Conservation (phyloP, 163 green algal genomes). For the Chlorella variabilis region DNA sequence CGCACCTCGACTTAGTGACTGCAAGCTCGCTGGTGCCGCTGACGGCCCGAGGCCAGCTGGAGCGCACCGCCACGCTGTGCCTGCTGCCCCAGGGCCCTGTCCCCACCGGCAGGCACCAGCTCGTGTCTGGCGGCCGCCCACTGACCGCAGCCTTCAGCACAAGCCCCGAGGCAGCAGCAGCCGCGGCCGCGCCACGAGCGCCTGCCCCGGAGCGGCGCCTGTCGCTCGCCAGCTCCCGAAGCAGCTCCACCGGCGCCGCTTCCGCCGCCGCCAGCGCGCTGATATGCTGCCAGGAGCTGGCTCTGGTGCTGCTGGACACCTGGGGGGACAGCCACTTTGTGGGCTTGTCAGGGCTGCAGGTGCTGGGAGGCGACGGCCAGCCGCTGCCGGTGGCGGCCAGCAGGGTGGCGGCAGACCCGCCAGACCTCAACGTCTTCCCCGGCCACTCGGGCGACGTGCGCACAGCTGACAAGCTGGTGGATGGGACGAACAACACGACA, state of each 20-base stretch:
- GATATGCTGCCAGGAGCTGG: slow-evolving; percentile 32
- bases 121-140: neutral
- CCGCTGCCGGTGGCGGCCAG: slow-evolving; percentile 14
- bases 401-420: slow-evolving; percentile 30
- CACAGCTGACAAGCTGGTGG: slow-evolving; percentile 56
- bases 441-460: slow-evolving; percentile 46
- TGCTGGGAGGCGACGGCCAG: slow-evolving; percentile 41
- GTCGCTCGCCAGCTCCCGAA: neutral
- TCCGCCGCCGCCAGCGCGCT: neutral
- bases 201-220: neutral
- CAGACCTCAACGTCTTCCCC: slow-evolving; percentile 49
- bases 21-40: neutral
- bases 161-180: neutral
- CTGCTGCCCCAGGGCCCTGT: neutral
- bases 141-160: slow-evolving; percentile 9
- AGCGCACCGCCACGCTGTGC: slow-evolving; percentile 11
- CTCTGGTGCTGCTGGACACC: slow-evolving; percentile 43
- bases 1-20: slow-evolving; percentile 12
- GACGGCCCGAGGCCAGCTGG: neutral
- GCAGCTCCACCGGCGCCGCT: neutral
- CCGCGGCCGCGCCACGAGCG: neutral
- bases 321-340: slow-evolving; percentile 62
- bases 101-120: neutral
- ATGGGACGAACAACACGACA: slow-evolving; percentile 39
- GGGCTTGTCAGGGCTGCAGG: slow-evolving; percentile 53